Evolutionary conservation across 2,329 filamentous ascomycete genomes (phyloP), one percentile per base, ranked within the genome.

Genomic region (Diplocarpon mali): DNA sequence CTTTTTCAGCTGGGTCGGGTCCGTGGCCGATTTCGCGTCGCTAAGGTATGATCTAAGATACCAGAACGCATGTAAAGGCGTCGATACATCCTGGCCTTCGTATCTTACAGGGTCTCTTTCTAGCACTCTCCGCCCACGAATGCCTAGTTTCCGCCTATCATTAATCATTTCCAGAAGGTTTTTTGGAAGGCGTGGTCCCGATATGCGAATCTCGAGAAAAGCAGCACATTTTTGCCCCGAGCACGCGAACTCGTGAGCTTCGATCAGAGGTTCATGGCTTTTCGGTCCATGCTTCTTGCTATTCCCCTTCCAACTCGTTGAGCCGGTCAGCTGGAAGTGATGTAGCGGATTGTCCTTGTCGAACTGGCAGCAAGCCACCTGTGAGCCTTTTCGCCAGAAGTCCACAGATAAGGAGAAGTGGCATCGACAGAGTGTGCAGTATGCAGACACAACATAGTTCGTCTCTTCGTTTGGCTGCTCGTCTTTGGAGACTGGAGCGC

Each of bases 361-460:
- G 5, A 44, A 41, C 15, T 68, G 63, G 27, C 49, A 49, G 40
- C 56, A 60, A 13, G 56, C 50, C 15, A 40, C 45, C 43, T 49
- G 45, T 15, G 59, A 57, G 40, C 57, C 61, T 28, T 61, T 61
- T 38, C 58, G 60, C n/a, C 64, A 65, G 52, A 73, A 76, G 47
- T 72, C 69, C 29, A 80, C 67, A 10, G 65, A 64, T 16, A 85
- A 58, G 52, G 78, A 70, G 35, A 83, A 64, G 61, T 85, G 80
- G 56, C 70, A 69, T 41, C 76, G 72, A 58, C 81, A 85, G 47
- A 66, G 68, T 45, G 68, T 63, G 61, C 81, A 85, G 52, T 77
- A 70, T 3, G 77, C 69, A 13, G 78, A 72, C 24, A 81, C 66
- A 52, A 70, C 76, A 58, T 74, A 78, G 38, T 67, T 58, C 2